Percentiles rank a stretch among this genome's conserved stretches.
Evolutionary conservation across 148 eudicot genomes (phyloP).

Genomic region (Oxyria digyna): DNA sequence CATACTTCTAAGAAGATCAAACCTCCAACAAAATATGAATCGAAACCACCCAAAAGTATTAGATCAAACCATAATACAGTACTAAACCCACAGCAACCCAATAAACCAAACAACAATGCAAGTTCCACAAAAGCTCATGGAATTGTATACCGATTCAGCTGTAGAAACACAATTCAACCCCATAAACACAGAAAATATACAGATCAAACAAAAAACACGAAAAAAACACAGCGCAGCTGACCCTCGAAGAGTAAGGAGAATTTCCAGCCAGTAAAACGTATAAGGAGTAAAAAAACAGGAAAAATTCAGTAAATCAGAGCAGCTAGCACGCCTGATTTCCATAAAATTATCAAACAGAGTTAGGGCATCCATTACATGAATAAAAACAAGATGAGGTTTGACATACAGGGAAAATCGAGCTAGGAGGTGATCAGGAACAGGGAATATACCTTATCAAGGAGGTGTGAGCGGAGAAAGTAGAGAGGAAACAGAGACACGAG

Average conservation of each 20-base stretch:
- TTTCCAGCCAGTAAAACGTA: not conserved
- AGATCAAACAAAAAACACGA: not conserved
- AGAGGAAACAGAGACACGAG: conserved; percentile 7
- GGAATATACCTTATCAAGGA: conserved; percentile 1
- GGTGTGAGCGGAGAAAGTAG: not conserved
- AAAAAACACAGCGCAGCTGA: conserved; percentile 2
- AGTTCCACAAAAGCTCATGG: not conserved
- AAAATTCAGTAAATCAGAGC: not conserved
- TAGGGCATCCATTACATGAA: not conserved
- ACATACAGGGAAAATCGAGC: not conserved
- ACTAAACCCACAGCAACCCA: not conserved
- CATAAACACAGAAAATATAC: not conserved
- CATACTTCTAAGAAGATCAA: not conserved
- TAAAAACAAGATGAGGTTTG: not conserved
- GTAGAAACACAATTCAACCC: not conserved
- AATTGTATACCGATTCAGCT: not conserved
- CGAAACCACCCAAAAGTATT: not conserved
- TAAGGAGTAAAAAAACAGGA: not conserved
- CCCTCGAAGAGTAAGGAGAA: not conserved
- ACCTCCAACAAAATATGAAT: not conserved
- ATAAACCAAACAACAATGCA: not conserved
- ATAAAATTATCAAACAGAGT: not conserved
- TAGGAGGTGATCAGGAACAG: not conserved
- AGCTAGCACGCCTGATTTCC: conserved; percentile 2
- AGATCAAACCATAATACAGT: not conserved